Percentiles rank a stretch among this genome's conserved stretches.
Conservation (phyloP, 768 basidiomycete genomes). For the Xanthoconium stramineum region DNA sequence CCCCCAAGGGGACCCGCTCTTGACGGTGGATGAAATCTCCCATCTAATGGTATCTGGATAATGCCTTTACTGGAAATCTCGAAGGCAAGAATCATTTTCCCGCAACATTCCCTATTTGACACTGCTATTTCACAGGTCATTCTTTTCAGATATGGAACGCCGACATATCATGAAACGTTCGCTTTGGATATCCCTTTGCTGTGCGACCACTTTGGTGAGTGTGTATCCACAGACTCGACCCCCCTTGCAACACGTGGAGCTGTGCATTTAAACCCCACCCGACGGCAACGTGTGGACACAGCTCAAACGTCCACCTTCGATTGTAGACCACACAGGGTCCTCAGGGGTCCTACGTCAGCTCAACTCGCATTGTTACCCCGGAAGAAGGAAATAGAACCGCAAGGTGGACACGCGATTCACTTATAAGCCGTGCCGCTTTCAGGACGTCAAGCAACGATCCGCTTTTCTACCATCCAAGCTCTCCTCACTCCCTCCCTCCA, state of each 20-base stretch:
- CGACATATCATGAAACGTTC: background rate
- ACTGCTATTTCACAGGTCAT: background rate
- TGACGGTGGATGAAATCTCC: background rate
- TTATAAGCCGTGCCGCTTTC: conserved; percentile 24
- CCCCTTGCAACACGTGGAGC: conserved; percentile 16
- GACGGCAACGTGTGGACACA: conserved; percentile 15
- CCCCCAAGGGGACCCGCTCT: conserved; percentile 13
- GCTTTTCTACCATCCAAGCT: conserved; percentile 11
- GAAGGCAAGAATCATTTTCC: background rate
- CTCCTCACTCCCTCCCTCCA: background rate
- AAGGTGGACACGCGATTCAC: conserved; percentile 27
- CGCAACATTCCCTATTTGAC: background rate
- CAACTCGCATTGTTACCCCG: conserved; percentile 25
- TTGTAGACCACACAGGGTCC: conserved; percentile 10
- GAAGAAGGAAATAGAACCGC: conserved; percentile 21
- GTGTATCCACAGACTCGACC: conserved; percentile 1
- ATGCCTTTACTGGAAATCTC: background rate
- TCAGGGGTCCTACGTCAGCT: conserved; percentile 17
- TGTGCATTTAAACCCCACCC: conserved; percentile 12
- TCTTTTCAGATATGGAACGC: background rate
- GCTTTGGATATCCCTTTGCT: background rate
- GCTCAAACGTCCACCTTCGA: background rate
- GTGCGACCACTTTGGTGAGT: conserved; percentile 5
- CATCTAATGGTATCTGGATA: background rate
- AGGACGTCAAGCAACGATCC: conserved; percentile 12